Conservation (phyloP, 345 rosid species). For the Populus alba region DNA sequence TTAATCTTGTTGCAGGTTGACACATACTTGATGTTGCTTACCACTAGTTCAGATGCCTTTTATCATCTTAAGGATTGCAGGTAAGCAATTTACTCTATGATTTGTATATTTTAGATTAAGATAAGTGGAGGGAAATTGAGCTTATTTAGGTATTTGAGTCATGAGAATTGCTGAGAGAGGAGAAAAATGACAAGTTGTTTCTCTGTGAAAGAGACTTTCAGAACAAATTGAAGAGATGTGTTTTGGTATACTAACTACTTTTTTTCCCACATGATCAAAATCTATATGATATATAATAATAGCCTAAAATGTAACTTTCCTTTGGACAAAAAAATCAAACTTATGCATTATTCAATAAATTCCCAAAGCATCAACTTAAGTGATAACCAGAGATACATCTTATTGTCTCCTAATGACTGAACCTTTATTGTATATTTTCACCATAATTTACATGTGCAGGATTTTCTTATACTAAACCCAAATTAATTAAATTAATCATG, state of each 20-base stretch:
- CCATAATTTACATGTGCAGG: too few species aligned
- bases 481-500: not conserved
- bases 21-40: conserved; percentile 84
- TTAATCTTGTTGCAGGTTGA: conserved; percentile 61
- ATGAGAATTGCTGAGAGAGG: not conserved
- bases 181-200: not conserved
- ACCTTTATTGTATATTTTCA: not conserved
- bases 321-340: not conserved
- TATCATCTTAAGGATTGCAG: conserved; percentile 98
- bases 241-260: not conserved
- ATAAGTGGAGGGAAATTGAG: not conserved
- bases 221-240: not conserved
- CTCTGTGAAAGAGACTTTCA: not conserved
- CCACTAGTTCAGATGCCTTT: conserved; percentile 93
- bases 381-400: not conserved
- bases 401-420: not conserved
- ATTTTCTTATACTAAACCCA: not conserved
- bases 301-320: not conserved
- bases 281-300: not conserved
- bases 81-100: conserved; percentile 29
- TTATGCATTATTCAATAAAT: not conserved
- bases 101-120: not conserved
- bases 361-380: not conserved
- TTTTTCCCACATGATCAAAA: not conserved
- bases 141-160: not conserved